Conservation (phyloP, 306 rosid genomes). For the Astragalus glycyphyllos region DNA sequence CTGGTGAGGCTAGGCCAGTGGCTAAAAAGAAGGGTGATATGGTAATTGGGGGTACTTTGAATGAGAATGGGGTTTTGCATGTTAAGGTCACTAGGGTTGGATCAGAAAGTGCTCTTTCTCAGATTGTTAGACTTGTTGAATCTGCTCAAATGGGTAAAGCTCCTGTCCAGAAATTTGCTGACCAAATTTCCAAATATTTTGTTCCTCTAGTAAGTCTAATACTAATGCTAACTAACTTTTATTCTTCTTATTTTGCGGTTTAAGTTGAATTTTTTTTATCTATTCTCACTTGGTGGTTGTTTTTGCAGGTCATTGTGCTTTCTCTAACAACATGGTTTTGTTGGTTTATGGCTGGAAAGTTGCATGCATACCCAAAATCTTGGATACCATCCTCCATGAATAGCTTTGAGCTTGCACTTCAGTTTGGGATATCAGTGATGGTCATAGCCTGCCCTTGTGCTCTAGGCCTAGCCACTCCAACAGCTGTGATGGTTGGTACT, state of each 20-base stretch:
- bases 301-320: constrained; percentile 65
- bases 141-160: constrained; percentile 95
- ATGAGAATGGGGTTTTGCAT: constrained; percentile 85
- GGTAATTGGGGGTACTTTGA: constrained; percentile 86
- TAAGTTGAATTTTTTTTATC: too few species aligned
- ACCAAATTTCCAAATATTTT: constrained; percentile 77
- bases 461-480: constrained; percentile 89
- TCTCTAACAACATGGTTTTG: constrained; percentile 76
- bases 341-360: constrained; percentile 78
- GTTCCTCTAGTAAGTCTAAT: constrained; percentile 77
- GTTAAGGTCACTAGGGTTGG: constrained; percentile 83
- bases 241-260: too few species aligned
- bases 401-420: constrained; percentile 86
- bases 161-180: constrained; percentile 87
- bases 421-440: constrained; percentile 91
- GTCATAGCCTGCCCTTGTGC: constrained; percentile 98
- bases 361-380: constrained; percentile 67
- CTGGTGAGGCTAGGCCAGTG: constrained; percentile 78
- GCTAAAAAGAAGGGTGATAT: constrained; percentile 61
- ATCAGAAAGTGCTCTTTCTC: constrained; percentile 80
- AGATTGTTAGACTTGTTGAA: constrained; percentile 87
- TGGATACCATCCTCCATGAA: constrained; percentile 81
- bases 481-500: constrained; percentile 93
- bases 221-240: too few species aligned
- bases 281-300: not conserved